Percentiles rank a stretch among this genome's conserved stretches.
Conservation (phyloP, 1,139 yeast species). For the Blastobotrys apis region DNA sequence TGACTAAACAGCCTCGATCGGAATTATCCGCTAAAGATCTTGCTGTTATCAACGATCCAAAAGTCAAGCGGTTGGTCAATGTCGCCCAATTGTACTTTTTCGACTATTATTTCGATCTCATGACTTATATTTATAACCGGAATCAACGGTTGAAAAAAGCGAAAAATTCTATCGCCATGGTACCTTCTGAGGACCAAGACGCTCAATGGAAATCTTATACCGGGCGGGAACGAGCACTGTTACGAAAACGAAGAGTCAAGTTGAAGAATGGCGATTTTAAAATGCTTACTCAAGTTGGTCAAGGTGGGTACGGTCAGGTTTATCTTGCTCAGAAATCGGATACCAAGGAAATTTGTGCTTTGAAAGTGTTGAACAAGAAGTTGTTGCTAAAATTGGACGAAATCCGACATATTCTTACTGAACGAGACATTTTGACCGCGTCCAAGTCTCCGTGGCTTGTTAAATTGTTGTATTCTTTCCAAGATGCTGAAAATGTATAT, state of each 20-base stretch:
- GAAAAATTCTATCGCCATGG: slow-evolving; percentile 48
- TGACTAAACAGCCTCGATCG: slow-evolving; percentile 12
- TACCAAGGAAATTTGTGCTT: slow-evolving; percentile 91
- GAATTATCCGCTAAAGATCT: slow-evolving; percentile 32
- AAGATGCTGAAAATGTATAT: slow-evolving; percentile 83
- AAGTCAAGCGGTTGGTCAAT: slow-evolving; percentile 80
- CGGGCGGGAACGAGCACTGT: slow-evolving; percentile 77
- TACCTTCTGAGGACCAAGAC: slow-evolving; percentile 51
- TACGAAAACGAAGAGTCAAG: slow-evolving; percentile 84
- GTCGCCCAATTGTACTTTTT: slow-evolving; percentile 75
- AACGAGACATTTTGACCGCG: slow-evolving; percentile 91
- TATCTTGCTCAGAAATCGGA: slow-evolving; percentile 91
- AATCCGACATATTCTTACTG: slow-evolving; percentile 92
- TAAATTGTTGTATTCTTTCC: slow-evolving; percentile 89
- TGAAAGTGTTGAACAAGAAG: slow-evolving; percentile 86
- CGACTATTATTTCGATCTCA: slow-evolving; percentile 94
- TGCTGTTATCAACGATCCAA: slow-evolving; percentile 61
- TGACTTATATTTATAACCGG: slow-evolving; percentile 85
- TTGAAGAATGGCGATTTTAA: slow-evolving; percentile 95
- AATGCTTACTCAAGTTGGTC: slow-evolving; percentile 96
- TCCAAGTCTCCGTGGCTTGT: slow-evolving; percentile 97
- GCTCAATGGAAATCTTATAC: slow-evolving; percentile 77
- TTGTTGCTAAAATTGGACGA: slow-evolving; percentile 85
- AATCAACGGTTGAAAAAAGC: slow-evolving; percentile 73
- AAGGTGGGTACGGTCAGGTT: slow-evolving; percentile 97